Evolutionary conservation across 257 asterid genomes (phyloP).

Genomic region (Handroanthus guayacan): DNA sequence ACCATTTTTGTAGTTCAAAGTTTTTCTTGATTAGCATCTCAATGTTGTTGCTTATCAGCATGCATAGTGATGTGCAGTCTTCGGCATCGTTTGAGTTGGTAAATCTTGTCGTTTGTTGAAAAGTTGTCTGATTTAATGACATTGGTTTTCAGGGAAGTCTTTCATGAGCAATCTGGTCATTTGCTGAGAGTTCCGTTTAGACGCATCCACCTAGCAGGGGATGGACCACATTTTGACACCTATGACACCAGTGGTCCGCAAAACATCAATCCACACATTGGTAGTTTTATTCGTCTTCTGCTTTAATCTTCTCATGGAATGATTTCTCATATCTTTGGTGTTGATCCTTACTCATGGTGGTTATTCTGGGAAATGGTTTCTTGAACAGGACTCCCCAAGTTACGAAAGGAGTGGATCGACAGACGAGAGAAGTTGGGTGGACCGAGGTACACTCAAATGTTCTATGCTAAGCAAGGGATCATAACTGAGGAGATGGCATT

Average conservation of each 20-base stretch:
- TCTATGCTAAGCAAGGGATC: conserved; percentile 89
- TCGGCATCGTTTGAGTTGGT: background rate
- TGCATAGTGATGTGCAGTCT: background rate
- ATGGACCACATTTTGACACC: conserved; percentile 89
- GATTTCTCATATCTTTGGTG: background rate
- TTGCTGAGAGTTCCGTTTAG: conserved; percentile 87
- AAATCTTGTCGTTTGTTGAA: background rate
- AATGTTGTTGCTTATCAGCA: background rate
- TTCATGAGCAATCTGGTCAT: conserved; percentile 81
- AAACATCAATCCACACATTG: conserved; percentile 66
- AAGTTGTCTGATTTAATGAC: conserved; percentile 20
- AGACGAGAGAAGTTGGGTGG: conserved; percentile 80
- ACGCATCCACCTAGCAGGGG: conserved; percentile 85
- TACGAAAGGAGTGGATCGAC: conserved; percentile 88
- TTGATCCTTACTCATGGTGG: conserved; percentile 14
- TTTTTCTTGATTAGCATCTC: background rate
- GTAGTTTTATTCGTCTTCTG: conserved; percentile 46
- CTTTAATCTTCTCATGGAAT: background rate
- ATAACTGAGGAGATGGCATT: conserved; percentile 92
- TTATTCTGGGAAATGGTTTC: conserved; percentile 22
- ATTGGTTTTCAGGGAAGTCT: conserved; percentile 72
- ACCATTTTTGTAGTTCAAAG: background rate
- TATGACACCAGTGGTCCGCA: conserved; percentile 99
- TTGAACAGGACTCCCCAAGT: conserved; percentile 82
- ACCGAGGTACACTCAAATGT: conserved; percentile 92